Conservation (phyloP, 2,329 filamentous ascomycete genomes). For the Sporothrix brasiliensis region DNA sequence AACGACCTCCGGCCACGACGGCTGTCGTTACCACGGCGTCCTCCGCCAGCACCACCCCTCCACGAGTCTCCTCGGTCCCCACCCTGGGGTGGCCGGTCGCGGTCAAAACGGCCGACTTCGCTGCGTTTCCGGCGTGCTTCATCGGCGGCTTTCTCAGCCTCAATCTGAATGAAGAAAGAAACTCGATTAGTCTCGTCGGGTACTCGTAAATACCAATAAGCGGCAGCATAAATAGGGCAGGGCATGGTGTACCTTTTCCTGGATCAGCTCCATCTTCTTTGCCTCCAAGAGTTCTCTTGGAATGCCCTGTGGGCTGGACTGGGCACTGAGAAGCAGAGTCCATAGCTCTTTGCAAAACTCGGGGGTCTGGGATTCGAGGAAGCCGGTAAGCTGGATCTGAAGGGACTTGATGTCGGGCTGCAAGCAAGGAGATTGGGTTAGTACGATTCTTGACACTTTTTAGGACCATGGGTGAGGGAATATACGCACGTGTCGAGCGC, state of each 20-base stretch:
- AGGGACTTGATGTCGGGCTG: conserved; percentile 95
- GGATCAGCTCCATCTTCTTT: conserved; percentile 91
- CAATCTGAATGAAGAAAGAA: conserved; percentile 58
- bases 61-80: conserved; percentile 55
- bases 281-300: conserved; percentile 93
- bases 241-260: conserved; percentile 75
- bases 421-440: not conserved
- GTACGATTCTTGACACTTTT: not conserved
- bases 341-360: conserved; percentile 92
- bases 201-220: not conserved
- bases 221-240: too few relatives aligned
- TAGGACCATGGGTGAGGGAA: not conserved
- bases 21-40: conserved; percentile 49
- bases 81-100: conserved; percentile 31
- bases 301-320: conserved; percentile 84
- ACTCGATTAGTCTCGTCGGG: not conserved
- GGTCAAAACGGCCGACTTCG: conserved; percentile 55
- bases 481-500: conserved; percentile 69
- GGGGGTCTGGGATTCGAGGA: conserved; percentile 88
- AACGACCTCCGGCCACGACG: conserved; percentile 38
- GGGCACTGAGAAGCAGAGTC: conserved; percentile 87
- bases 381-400: conserved; percentile 92
- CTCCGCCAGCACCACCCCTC: conserved; percentile 56
- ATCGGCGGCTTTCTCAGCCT: conserved; percentile 80
- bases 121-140: conserved; percentile 72